Evolutionary conservation across 495 filamentous ascomycete genomes (phyloP).

Genomic region (Trichoderma virens): DNA sequence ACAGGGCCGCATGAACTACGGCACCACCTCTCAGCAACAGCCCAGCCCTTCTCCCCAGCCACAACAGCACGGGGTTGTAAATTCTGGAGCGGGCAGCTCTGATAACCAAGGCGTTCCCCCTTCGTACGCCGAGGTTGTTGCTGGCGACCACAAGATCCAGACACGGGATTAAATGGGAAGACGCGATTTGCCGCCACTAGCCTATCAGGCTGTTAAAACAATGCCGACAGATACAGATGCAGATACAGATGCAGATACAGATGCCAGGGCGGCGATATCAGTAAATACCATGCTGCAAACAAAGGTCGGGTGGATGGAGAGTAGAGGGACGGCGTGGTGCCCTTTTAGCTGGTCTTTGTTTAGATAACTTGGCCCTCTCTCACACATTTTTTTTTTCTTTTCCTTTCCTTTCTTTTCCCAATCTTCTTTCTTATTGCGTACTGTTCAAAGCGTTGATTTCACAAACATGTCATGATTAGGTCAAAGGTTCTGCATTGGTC

Average conservation of each 20-base stretch:
- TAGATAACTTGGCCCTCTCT: no score
- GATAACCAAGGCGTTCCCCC: slow-evolving; percentile 45
- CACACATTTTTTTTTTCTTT: no score
- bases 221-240: background rate
- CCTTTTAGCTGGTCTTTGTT: background rate
- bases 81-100: slow-evolving; percentile 38
- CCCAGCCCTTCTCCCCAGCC: slow-evolving; percentile 14
- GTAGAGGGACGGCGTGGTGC: background rate
- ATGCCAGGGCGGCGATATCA: background rate
- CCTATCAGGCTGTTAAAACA: background rate
- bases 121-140: slow-evolving; percentile 78
- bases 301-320: background rate
- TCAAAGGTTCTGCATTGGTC: background rate
- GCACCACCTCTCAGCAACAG: slow-evolving; percentile 20
- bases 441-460: background rate
- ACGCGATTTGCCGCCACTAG: background rate
- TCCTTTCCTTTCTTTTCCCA: no score
- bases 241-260: background rate
- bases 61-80: slow-evolving; percentile 43
- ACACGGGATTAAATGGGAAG: slow-evolving; percentile 44
- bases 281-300: background rate
- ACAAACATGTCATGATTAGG: background rate
- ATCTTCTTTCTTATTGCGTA: background rate
- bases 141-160: slow-evolving; percentile 86
- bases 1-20: slow-evolving; percentile 24